Percentiles rank a stretch among this genome's conserved stretches.
These are phyloP conservation scores for Venturia asperata DNA, from an alignment of 2,329 filamentous ascomycete species.

Conservation along the genomic window DNA sequence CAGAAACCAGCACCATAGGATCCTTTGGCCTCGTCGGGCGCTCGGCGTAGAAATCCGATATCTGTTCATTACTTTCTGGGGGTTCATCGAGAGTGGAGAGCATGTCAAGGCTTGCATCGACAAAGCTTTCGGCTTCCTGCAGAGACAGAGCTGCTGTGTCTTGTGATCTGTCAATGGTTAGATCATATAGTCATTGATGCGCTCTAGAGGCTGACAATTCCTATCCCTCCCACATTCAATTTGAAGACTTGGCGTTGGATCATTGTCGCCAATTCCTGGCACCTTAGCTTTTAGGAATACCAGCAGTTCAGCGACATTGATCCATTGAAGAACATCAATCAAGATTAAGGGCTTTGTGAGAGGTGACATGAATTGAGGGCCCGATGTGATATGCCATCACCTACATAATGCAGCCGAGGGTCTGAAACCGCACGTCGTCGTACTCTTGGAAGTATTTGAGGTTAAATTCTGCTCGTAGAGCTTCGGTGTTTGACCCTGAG, in stretches of 20 bases:
- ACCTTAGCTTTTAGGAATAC: no score
- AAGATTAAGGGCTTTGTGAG: not conserved
- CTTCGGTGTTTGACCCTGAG: slow-evolving; percentile 46
- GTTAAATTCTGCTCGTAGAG: slow-evolving; percentile 63
- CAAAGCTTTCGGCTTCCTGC: not conserved
- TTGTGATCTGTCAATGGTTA: not conserved
- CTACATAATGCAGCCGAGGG: slow-evolving; percentile 67
- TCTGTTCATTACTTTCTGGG: slow-evolving; percentile 7
- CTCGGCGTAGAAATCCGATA: slow-evolving; percentile 61
- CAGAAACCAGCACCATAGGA: slow-evolving; percentile 54
- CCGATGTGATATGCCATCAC: slow-evolving; percentile 25
- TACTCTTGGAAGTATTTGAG: slow-evolving; percentile 72
- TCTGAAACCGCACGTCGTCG: slow-evolving; percentile 79
- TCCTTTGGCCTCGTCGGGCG: slow-evolving; percentile 62
- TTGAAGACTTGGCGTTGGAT: not conserved
- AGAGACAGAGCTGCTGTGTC: slow-evolving; percentile 22
- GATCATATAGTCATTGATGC: not conserved
- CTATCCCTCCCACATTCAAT: not conserved
- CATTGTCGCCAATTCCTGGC: no score
- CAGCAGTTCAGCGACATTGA: not conserved
- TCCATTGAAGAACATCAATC: not conserved
- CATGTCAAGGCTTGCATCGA: slow-evolving; percentile 19
- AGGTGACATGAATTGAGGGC: not conserved
- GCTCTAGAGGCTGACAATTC: not conserved
- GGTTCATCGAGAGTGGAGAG: slow-evolving; percentile 19